These are phyloP conservation scores for Colletotrichum sp. DNA, from an alignment of 2,329 filamentous ascomycete genomes.

Conservation along the genomic window DNA sequence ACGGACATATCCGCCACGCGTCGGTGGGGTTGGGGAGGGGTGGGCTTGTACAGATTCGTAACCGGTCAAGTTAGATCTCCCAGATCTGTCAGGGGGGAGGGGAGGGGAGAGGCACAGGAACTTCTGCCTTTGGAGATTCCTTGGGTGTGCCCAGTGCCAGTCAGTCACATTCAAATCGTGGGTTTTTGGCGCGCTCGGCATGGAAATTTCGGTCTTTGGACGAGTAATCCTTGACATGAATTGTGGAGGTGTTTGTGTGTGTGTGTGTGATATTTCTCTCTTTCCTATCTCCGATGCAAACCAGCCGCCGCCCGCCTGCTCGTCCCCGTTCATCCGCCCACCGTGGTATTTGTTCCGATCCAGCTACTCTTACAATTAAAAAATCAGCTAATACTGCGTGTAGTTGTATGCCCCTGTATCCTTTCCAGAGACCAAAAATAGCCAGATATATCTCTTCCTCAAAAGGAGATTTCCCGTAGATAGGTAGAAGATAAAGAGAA, in stretches of 20 bases:
- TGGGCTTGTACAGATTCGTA: neutral
- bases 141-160: neutral
- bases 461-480: neutral
- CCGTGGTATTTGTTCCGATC: neutral
- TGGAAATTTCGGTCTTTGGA: neutral
- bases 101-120: too few species aligned
- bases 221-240: neutral
- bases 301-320: neutral
- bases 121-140: neutral
- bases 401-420: neutral
- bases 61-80: neutral
- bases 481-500: neutral
- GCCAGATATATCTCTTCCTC: neutral
- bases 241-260: neutral
- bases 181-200: neutral
- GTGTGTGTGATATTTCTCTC: neutral
- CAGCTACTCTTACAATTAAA: conserved; percentile 17
- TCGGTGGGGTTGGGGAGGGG: neutral
- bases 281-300: neutral
- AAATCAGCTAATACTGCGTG: neutral
- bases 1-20: neutral
- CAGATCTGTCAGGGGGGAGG: neutral
- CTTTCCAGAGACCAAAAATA: neutral
- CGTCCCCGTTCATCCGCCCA: neutral
- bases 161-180: neutral